Conservation (phyloP, 2,329 filamentous ascomycete species). For the Penicillium palitans region DNA sequence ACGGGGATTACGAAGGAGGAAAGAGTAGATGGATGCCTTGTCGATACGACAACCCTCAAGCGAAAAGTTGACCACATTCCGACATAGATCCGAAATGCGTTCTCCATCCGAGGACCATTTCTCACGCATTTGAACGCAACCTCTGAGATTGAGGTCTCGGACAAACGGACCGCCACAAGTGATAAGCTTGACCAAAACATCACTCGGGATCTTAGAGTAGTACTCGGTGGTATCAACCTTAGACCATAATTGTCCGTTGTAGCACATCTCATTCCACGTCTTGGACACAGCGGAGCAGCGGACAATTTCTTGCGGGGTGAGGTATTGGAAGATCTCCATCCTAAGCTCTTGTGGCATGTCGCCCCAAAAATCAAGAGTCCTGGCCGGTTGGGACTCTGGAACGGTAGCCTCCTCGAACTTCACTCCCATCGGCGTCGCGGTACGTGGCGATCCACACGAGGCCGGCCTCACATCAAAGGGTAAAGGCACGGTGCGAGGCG, state of each 20-base stretch:
- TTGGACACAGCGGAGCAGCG: constrained; percentile 74
- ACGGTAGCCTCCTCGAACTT: constrained; percentile 19
- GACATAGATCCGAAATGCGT: constrained; percentile 74
- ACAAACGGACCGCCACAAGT: constrained; percentile 84
- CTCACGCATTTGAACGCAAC: constrained; percentile 85
- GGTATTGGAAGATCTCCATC: constrained; percentile 71
- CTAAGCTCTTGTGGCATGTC: constrained; percentile 80
- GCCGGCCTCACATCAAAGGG: constrained; percentile 62
- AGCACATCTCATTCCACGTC: constrained; percentile 78
- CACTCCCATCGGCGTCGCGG: constrained; percentile 14
- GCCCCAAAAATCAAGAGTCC: constrained; percentile 70
- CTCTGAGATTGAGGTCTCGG: constrained; percentile 83
- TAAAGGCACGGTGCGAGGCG: constrained; percentile 58
- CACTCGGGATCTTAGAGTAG: constrained; percentile 81
- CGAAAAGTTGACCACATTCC: constrained; percentile 82
- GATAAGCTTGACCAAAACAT: constrained; percentile 82
- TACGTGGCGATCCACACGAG: constrained; percentile 41
- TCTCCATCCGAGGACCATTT: constrained; percentile 71
- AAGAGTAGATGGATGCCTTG: constrained; percentile 73
- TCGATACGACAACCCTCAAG: constrained; percentile 89
- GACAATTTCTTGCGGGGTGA: constrained; percentile 79
- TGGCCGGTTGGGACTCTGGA: constrained; percentile 32
- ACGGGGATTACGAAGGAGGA: constrained; percentile 72
- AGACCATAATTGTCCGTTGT: constrained; percentile 92
- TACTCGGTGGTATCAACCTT: constrained; percentile 81